Base-by-base conservation (phyloP, 345 rosid genomes). In the Leavenworthia alabamica region DNA sequence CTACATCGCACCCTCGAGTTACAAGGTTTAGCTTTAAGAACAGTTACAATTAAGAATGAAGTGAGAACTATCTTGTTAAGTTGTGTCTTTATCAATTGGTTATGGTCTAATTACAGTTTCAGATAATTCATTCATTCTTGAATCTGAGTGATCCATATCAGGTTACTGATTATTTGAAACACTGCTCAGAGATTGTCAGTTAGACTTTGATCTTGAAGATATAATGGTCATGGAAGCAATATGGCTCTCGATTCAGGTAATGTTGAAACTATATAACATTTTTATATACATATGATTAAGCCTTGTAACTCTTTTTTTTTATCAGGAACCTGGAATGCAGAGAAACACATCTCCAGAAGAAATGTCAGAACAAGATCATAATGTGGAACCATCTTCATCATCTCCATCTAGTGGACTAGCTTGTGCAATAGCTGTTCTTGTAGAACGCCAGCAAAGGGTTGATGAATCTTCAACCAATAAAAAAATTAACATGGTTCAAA, bases 221-320 rank as follows among this genome's bases (percentile, higher is more conserved):
- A 78, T 92, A 72, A 89, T 92, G 98, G 81, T 86, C 54, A 84
- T 81, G 85, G 93, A 89, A 79, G 96, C 98, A 58, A 84, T 92
- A 66, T 89, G 90, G 95, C 96, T 71, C 72, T 92, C 98, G 8
- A 80, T 82, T 69, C 95, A 88, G 93, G 96, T 85, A 77, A 49
- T 29, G 26, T 32, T 23, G 13, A 1, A 51, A 40, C 32, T 10
- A 28, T 41, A 2, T 11, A 19, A 12, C 14, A 33, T 33, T 33
- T 8, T 43, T 33, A 6, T 33, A 6, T 32, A n/a, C 22, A 31
- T 31, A 22, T 12, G 26, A n/a, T 44, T 33, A 44, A 33, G 47
- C 39, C 19, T 14, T 37, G 0, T 1, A 20, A 20, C 27, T 24
- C 29, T 7, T 6, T 24, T 35, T 31, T 26, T 28, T 31, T 0